Evolutionary conservation across 2,329 filamentous ascomycete species (phyloP).

Genomic region (Sclerotinia spermophila): DNA sequence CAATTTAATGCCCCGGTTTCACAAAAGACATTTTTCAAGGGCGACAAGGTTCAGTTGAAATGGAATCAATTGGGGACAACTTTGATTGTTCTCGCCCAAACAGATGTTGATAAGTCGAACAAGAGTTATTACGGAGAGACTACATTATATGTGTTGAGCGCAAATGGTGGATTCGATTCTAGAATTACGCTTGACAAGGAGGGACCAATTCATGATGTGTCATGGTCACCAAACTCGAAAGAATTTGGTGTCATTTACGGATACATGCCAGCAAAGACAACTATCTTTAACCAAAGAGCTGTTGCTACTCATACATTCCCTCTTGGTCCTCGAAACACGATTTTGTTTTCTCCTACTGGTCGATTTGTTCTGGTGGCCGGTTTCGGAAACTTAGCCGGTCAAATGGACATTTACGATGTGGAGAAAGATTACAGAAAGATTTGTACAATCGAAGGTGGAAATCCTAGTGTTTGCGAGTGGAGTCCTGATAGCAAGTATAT

Average conservation of each 20-base stretch:
- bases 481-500: constrained; percentile 94
- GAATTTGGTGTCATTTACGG: constrained; percentile 98
- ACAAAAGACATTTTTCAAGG: constrained; percentile 99
- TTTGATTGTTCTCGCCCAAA: constrained; percentile 91
- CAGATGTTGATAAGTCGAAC: constrained; percentile 95
- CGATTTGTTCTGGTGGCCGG: constrained; percentile 92
- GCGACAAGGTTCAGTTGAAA: constrained; percentile 97
- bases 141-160: constrained; percentile 89
- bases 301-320: constrained; percentile 81
- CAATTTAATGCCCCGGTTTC: constrained; percentile 79
- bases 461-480: constrained; percentile 95
- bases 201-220: constrained; percentile 94
- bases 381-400: constrained; percentile 94
- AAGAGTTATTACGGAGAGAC: constrained; percentile 99
- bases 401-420: constrained; percentile 96
- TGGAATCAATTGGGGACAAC: constrained; percentile 94
- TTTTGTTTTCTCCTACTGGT: constrained; percentile 88
- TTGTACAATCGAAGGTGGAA: constrained; percentile 89
- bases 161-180: constrained; percentile 88
- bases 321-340: constrained; percentile 86
- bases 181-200: constrained; percentile 92
- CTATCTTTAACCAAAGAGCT: constrained; percentile 91
- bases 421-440: constrained; percentile 92
- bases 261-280: constrained; percentile 98
- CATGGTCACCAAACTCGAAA: constrained; percentile 97